These are phyloP conservation scores for Lachnellula suecica DNA, from an alignment of 2,329 filamentous ascomycete species.

Conservation along the genomic window DNA sequence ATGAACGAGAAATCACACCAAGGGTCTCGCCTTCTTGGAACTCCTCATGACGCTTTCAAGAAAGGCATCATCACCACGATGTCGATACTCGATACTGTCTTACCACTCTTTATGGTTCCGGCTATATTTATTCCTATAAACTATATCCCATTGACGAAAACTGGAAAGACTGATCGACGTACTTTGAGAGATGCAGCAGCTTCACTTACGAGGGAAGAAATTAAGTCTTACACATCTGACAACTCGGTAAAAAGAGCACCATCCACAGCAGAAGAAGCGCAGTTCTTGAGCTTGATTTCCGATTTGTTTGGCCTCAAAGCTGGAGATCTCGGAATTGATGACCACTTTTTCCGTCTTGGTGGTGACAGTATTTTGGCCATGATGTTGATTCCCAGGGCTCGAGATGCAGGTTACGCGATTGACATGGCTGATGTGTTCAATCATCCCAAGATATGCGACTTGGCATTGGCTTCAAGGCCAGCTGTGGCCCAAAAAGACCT, in stretches of 20 bases:
- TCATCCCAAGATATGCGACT: constrained; percentile 42
- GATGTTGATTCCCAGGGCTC: constrained; percentile 41
- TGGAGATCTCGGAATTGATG: constrained; percentile 18
- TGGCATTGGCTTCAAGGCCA: constrained; percentile 19
- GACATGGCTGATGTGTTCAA: constrained; percentile 43
- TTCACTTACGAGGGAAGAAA: neutral
- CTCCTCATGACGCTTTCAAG: too few species aligned
- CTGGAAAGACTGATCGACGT: constrained; percentile 35
- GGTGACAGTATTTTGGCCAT: constrained; percentile 36
- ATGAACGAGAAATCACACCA: constrained; percentile 3
- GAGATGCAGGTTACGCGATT: constrained; percentile 30
- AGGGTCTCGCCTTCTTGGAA: constrained; percentile 4
- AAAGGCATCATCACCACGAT: too few species aligned
- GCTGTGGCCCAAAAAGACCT: neutral
- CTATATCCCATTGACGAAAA: constrained; percentile 28
- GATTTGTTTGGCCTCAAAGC: neutral
- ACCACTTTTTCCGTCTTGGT: constrained; percentile 38
- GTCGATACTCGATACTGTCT: too few species aligned
- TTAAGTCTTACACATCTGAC: neutral
- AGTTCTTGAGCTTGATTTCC: constrained; percentile 8
- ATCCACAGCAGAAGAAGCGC: constrained; percentile 1
- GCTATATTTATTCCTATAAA: constrained; percentile 29
- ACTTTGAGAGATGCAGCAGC: constrained; percentile 22
- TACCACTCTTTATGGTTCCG: constrained; percentile 29
- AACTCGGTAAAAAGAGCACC: neutral